phyloP scores from a whole-genome alignment of 2,329 filamentous ascomycete species.

The Fusarium algeriense region DNA sequence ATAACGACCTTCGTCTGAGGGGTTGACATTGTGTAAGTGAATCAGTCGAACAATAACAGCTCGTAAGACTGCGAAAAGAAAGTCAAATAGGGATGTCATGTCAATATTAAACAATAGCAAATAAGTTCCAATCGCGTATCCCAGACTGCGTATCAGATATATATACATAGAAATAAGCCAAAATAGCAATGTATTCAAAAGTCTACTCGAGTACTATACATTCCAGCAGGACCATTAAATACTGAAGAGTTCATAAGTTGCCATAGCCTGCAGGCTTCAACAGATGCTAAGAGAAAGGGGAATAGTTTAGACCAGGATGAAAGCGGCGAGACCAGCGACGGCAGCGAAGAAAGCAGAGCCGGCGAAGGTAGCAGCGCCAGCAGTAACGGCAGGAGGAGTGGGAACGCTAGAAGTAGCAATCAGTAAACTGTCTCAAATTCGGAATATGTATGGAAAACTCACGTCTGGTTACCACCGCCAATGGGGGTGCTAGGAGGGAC shows the following conservation, averaged over 20 bases:
- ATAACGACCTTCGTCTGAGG: constrained; percentile 1
- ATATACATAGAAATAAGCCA: constrained; percentile 47
- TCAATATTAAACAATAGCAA: constrained; percentile 15
- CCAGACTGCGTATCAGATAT: constrained; percentile 61
- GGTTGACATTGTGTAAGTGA: background rate
- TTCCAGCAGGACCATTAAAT: constrained; percentile 50
- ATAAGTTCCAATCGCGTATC: constrained; percentile 28
- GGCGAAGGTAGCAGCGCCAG: constrained; percentile 65
- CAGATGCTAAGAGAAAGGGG: constrained; percentile 49
- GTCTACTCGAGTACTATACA: constrained; percentile 56
- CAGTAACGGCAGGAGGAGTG: constrained; percentile 57
- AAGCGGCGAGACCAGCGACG: constrained; percentile 65
- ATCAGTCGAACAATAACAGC: too few relatives aligned
- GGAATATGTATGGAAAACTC: constrained; percentile 30
- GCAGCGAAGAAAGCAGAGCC: constrained; percentile 68
- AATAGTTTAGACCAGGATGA: constrained; percentile 66
- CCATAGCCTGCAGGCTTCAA: constrained; percentile 58
- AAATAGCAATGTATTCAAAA: constrained; percentile 52
- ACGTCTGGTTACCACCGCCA: constrained; percentile 51
- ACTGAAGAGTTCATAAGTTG: constrained; percentile 52
- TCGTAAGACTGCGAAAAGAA: background rate
- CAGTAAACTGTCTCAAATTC: constrained; percentile 31
- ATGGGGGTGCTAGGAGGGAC: constrained; percentile 45
- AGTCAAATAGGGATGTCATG: background rate
- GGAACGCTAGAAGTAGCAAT: constrained; percentile 15